Evolutionary conservation across 78 protist species (phyloP).

Genomic region (Pigoraptor vietnamica): DNA sequence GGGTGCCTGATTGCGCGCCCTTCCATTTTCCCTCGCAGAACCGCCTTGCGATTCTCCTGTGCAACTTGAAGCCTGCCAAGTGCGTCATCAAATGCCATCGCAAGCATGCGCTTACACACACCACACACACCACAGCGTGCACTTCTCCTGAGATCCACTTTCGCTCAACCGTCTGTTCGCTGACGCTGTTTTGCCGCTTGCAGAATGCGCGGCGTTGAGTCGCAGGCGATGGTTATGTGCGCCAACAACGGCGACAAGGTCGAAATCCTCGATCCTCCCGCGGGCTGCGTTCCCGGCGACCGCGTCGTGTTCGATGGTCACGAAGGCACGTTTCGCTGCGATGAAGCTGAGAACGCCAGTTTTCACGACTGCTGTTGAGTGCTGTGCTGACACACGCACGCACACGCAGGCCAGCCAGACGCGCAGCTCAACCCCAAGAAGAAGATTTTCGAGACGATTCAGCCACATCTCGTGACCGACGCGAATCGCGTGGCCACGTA

Average conservation of each 20-base stretch:
- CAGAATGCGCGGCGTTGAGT: conserved; percentile 23
- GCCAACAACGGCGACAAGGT: conserved; percentile 23
- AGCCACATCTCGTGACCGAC: conserved; percentile 5
- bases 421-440: conserved; percentile 41
- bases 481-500: conserved; percentile 22
- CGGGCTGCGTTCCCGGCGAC: conserved; percentile 32
- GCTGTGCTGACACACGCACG: not conserved
- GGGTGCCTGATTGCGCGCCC: not conserved
- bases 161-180: not conserved
- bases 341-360: not conserved
- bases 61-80: conserved; percentile 49
- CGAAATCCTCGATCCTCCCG: conserved; percentile 16
- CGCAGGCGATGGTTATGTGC: conserved; percentile 38
- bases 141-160: too few relatives aligned
- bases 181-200: not conserved
- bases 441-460: conserved; percentile 42
- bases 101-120: too few relatives aligned
- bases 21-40: not conserved
- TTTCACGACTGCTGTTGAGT: too few relatives aligned
- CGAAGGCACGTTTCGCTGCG: not conserved
- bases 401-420: conserved; percentile 17
- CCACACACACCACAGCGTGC: too few relatives aligned
- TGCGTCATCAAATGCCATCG: too few relatives aligned
- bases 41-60: conserved; percentile 1
- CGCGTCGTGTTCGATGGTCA: conserved; percentile 24